These are phyloP conservation scores for Penicillium sp. DNA, from an alignment of 2,329 filamentous ascomycete genomes.

Conservation along the genomic window DNA sequence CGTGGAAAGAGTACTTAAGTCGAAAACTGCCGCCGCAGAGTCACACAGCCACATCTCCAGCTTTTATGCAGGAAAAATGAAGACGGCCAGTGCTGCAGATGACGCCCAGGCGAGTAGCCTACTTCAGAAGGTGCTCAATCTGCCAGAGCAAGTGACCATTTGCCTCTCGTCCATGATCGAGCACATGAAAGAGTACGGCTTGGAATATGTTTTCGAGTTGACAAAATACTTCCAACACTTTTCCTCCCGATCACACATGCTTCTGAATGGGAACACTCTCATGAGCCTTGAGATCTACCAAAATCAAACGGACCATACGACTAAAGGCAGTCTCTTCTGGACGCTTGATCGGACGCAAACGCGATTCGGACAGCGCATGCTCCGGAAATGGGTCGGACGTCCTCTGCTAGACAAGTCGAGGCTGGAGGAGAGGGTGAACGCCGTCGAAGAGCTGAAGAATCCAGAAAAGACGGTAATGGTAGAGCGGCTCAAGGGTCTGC, in stretches of 20 bases:
- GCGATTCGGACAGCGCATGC: slow-evolving; percentile 73
- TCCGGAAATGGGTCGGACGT: slow-evolving; percentile 90
- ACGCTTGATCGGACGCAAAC: slow-evolving; percentile 86
- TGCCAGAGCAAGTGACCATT: slow-evolving; percentile 77
- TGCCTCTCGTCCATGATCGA: slow-evolving; percentile 95
- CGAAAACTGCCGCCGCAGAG: slow-evolving; percentile 74
- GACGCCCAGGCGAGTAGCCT: slow-evolving; percentile 55
- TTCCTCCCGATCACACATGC: slow-evolving; percentile 86
- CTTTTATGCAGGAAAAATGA: slow-evolving; percentile 84
- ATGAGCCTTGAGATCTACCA: slow-evolving; percentile 92
- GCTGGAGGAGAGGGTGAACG: slow-evolving; percentile 69
- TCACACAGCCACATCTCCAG: slow-evolving; percentile 80
- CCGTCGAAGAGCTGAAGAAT: slow-evolving; percentile 87
- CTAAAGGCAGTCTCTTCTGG: slow-evolving; percentile 89
- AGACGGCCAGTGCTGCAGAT: slow-evolving; percentile 46
- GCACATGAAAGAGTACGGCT: slow-evolving; percentile 79
- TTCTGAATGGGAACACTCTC: slow-evolving; percentile 87
- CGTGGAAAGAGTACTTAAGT: no score
- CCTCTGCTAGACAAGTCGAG: slow-evolving; percentile 68
- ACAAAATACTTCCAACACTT: slow-evolving; percentile 97
- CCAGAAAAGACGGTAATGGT: no score
- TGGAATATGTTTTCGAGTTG: slow-evolving; percentile 90
- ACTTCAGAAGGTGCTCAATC: slow-evolving; percentile 73
- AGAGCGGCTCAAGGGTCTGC: no score
- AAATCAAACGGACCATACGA: slow-evolving; percentile 77